Evolutionary conservation across 441 rosid genomes (phyloP).

Genomic region (Omphalea diandra): DNA sequence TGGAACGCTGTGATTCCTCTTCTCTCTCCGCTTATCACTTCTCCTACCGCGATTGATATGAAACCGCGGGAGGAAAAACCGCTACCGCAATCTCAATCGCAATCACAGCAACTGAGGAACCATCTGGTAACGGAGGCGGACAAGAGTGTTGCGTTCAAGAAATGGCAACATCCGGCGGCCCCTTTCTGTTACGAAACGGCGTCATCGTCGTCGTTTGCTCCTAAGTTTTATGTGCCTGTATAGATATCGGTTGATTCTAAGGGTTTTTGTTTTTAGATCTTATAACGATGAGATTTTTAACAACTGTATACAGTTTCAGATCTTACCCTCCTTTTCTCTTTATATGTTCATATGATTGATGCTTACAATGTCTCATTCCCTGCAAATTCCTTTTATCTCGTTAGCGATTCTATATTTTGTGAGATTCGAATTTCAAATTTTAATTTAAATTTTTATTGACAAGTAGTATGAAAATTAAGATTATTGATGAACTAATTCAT

Average conservation of each 20-base stretch:
- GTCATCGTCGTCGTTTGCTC: conserved; percentile 38
- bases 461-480: too few relatives aligned
- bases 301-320: not conserved
- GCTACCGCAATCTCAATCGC: too few relatives aligned
- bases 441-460: too few relatives aligned
- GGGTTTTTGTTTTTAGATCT: not conserved
- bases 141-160: conserved; percentile 44
- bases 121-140: conserved; percentile 27
- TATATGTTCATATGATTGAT: not conserved
- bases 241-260: conserved; percentile 14
- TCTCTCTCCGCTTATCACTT: conserved; percentile 66
- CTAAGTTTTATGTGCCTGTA: conserved; percentile 56
- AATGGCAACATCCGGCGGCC: conserved; percentile 94
- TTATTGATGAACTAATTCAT: too few relatives aligned
- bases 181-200: conserved; percentile 61
- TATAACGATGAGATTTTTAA: not conserved
- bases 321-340: too few relatives aligned
- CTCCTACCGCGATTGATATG: conserved; percentile 44
- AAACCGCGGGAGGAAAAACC: conserved; percentile 29
- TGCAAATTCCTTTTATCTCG: not conserved
- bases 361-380: not conserved
- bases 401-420: not conserved
- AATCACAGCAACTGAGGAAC: conserved; percentile 21
- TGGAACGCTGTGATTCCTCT: conserved; percentile 95
- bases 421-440: too few relatives aligned